Evolutionary conservation across 129 eudicot genomes (phyloP).

Genomic region (Saposhnikovia divaricata): DNA sequence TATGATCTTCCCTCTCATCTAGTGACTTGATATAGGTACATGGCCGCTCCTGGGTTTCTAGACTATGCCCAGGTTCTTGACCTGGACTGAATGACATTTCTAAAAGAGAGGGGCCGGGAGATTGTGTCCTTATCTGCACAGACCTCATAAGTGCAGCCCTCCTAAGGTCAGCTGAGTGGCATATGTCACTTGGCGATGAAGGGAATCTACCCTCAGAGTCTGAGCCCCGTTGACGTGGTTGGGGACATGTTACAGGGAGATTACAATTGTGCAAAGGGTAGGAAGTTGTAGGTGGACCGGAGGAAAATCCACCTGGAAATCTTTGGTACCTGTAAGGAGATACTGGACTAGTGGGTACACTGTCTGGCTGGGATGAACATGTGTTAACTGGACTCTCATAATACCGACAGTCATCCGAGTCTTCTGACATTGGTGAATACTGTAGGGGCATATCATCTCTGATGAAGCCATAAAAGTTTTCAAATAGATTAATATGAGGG

Average conservation of each 20-base stretch:
- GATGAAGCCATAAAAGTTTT: conserved; percentile 23
- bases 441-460: conserved; percentile 76
- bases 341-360: conserved; percentile 85
- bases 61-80: conserved; percentile 34
- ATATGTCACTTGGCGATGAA: conserved; percentile 89
- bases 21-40: conserved; percentile 42
- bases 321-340: conserved; percentile 78
- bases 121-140: conserved; percentile 84
- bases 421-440: conserved; percentile 96
- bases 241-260: conserved; percentile 36
- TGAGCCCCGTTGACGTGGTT: conserved; percentile 65
- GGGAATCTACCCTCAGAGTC: conserved; percentile 89
- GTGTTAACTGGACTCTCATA: conserved; percentile 43
- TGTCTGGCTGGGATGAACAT: conserved; percentile 63
- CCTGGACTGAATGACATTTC: conserved; percentile 40
- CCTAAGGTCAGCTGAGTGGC: conserved; percentile 92
- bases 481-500: not conserved
- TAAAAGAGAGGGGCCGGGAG: conserved; percentile 36
- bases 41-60: conserved; percentile 43
- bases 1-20: conserved; percentile 45
- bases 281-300: conserved; percentile 42
- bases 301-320: conserved; percentile 34
- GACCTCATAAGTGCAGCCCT: conserved; percentile 85
- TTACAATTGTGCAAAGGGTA: conserved; percentile 30
- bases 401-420: conserved; percentile 69